A percentile compares a stretch with the other conserved stretches of the same genome.
Evolutionary conservation across 2,329 filamentous ascomycete species (phyloP).

Genomic region (Malbranchea zuffiana): DNA sequence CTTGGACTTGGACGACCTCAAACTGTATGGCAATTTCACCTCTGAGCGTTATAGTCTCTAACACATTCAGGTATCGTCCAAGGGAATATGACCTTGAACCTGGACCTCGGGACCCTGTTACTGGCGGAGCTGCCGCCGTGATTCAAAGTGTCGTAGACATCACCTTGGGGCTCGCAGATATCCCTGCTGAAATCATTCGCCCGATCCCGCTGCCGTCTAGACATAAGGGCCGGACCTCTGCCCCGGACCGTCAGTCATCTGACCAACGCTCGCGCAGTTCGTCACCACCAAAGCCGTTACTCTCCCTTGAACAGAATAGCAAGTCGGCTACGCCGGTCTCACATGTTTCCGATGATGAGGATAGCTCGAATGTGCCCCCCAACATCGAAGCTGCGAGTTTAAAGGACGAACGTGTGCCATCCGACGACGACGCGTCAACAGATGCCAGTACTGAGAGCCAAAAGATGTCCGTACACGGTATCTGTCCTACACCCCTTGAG

Average conservation of each 20-base stretch:
- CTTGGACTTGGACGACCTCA: conserved; percentile 59
- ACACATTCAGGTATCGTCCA: conserved; percentile 38
- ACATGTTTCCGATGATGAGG: too few species aligned
- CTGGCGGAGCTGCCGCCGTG: conserved; percentile 64
- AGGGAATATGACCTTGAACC: conserved; percentile 66
- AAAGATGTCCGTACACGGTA: neutral
- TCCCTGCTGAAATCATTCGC: conserved; percentile 44
- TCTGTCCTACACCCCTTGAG: neutral
- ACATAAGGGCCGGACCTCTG: too few species aligned
- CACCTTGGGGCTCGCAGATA: conserved; percentile 70
- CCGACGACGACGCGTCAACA: too few species aligned
- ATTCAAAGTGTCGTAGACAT: conserved; percentile 75
- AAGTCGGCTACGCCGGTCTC: too few species aligned
- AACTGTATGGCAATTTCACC: conserved; percentile 43
- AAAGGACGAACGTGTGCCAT: too few species aligned
- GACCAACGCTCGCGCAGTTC: neutral
- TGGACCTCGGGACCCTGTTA: conserved; percentile 68
- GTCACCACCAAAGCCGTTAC: neutral
- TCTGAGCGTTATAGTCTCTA: conserved; percentile 5
- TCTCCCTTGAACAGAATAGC: too few species aligned
- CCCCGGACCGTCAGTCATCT: neutral
- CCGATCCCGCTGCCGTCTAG: conserved; percentile 1
- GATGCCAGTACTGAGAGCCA: too few species aligned
- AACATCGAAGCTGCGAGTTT: too few species aligned
- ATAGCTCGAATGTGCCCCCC: too few species aligned